phyloP scores from a whole-genome alignment of 1,284 basidiomycete genomes.

The Ustilago shanxiensis region DNA sequence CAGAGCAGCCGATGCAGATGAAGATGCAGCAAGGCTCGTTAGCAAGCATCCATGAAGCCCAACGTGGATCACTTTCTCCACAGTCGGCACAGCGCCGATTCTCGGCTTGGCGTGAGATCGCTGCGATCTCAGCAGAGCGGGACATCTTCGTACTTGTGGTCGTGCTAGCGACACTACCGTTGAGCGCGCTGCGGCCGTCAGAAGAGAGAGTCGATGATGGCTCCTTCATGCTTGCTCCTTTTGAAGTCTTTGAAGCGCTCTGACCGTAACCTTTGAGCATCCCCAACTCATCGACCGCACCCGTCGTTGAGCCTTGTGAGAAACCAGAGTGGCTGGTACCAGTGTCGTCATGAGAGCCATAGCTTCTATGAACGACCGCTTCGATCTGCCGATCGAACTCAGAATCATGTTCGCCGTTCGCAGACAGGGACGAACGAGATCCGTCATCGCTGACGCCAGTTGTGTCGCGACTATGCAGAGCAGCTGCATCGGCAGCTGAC shows the following conservation, averaged over 20 bases:
- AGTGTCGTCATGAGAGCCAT: conserved; percentile 40
- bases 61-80: conserved; percentile 70
- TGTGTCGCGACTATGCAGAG: conserved; percentile 19
- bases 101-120: conserved; percentile 67
- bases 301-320: conserved; percentile 6
- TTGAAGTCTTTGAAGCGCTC: background rate
- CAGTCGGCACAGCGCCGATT: conserved; percentile 73
- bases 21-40: conserved; percentile 70
- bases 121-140: conserved; percentile 62
- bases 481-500: conserved; percentile 19
- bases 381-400: conserved; percentile 65
- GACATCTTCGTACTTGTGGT: conserved; percentile 36
- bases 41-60: conserved; percentile 71
- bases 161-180: conserved; percentile 18
- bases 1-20: conserved; percentile 74
- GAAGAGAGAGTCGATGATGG: conserved; percentile 12
- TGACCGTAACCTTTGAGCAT: conserved; percentile 17
- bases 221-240: background rate
- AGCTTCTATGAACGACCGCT: conserved; percentile 56
- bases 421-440: conserved; percentile 17
- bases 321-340: conserved; percentile 26
- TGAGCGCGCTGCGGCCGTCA: conserved; percentile 3
- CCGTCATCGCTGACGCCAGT: conserved; percentile 22
- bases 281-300: conserved; percentile 37
- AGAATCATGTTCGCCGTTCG: conserved; percentile 23